Percentiles rank a stretch among this genome's conserved stretches.
phyloP scores from a whole-genome alignment of 2,329 filamentous ascomycete genomes.

The Thielaviopsis euricoi region DNA sequence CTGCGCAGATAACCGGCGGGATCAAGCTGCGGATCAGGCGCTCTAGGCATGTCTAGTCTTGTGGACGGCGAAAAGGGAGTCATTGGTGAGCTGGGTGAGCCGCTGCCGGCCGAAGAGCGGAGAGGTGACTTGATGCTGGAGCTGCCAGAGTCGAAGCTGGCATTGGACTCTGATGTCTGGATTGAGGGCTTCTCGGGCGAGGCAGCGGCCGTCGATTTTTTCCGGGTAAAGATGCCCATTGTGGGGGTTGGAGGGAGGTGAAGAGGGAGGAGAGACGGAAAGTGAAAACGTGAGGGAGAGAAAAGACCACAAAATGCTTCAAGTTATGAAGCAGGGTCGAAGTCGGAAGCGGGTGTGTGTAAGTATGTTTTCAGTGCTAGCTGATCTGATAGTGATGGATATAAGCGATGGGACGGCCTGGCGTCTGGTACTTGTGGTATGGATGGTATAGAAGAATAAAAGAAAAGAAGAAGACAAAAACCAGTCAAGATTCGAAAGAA shows the following conservation, averaged over 20 bases:
- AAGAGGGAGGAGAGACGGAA: not conserved
- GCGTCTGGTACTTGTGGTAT: too few relatives aligned
- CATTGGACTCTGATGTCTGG: conserved; percentile 29
- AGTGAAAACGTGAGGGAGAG: too few relatives aligned
- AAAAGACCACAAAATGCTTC: too few relatives aligned
- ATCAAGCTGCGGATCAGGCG: conserved; percentile 75
- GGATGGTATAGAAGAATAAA: too few relatives aligned
- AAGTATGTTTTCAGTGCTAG: too few relatives aligned
- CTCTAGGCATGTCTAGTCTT: conserved; percentile 62
- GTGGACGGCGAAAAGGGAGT: conserved; percentile 34
- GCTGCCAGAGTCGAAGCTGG: conserved; percentile 33
- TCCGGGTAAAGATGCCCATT: conserved; percentile 13
- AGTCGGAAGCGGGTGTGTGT: too few relatives aligned
- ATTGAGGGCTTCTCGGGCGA: conserved; percentile 19
- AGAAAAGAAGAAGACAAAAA: not conserved
- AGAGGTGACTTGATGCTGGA: conserved; percentile 30
- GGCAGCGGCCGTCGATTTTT: conserved; percentile 6
- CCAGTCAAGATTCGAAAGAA: not conserved
- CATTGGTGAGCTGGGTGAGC: conserved; percentile 29
- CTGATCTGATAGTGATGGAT: too few relatives aligned
- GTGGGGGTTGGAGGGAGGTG: not conserved
- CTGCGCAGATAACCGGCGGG: conserved; percentile 83
- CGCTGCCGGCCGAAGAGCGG: conserved; percentile 34
- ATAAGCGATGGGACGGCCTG: too few relatives aligned
- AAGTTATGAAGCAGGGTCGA: too few relatives aligned